Conservation (phyloP, 2,329 filamentous ascomycete genomes). For the Nemania sp. region DNA sequence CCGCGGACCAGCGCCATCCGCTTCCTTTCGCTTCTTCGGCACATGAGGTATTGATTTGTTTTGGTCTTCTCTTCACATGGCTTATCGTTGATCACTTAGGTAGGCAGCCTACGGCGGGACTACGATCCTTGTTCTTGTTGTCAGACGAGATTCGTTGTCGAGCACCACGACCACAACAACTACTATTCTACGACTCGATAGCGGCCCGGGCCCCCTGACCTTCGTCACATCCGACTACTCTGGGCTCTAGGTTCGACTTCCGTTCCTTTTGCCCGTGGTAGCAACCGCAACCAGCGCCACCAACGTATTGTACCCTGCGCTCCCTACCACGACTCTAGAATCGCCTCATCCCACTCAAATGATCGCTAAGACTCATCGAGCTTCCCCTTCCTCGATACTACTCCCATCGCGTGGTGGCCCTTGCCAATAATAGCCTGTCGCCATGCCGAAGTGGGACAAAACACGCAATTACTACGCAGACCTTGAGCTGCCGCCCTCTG, state of each 20-base stretch:
- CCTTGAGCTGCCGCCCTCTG: conserved; percentile 76
- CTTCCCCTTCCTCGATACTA: conserved; percentile 23
- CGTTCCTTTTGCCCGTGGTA: not conserved
- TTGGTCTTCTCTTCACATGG: conserved; percentile 1
- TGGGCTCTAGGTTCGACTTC: not conserved
- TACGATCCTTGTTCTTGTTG: not conserved
- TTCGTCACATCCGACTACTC: not conserved
- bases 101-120: conserved; percentile 4
- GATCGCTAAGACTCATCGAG: conserved; percentile 20
- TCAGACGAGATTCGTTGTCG: conserved; percentile 5
- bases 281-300: conserved; percentile 3
- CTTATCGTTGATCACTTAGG: conserved; percentile 18
- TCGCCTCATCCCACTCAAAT: conserved; percentile 36
- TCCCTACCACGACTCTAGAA: not conserved
- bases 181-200: not conserved
- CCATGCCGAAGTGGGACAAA: conserved; percentile 76
- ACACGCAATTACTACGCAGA: conserved; percentile 87
- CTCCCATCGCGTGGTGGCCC: conserved; percentile 21
- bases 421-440: conserved; percentile 48
- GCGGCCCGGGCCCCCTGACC: not conserved
- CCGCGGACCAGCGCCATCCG: not conserved
- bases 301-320: conserved; percentile 4
- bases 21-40: not conserved
- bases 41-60: not conserved
- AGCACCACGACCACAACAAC: conserved; percentile 2